A percentile compares a stretch with the other conserved stretches of the same genome.
phyloP scores from a whole-genome alignment of 345 rosid genomes.

The Euclidium syriacum region DNA sequence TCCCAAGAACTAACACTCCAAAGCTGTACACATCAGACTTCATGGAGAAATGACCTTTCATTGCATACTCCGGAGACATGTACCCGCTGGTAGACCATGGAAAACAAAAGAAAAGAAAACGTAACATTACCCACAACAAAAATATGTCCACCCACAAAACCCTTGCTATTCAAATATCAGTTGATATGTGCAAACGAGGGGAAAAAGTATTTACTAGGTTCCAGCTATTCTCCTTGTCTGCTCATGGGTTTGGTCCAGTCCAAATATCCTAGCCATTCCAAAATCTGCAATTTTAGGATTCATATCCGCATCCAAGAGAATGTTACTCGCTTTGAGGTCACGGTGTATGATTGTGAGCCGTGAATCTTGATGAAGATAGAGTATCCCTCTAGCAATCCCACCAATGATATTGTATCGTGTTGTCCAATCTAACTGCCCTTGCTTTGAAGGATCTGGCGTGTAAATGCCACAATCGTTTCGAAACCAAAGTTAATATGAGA shows the following conservation, averaged over 20 bases:
- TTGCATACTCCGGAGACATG: slow-evolving; percentile 24
- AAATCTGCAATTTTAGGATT: slow-evolving; percentile 12
- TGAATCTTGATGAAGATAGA: slow-evolving; percentile 21
- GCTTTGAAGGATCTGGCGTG: neutral
- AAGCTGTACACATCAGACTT: slow-evolving; percentile 28
- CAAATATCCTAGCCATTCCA: slow-evolving; percentile 8
- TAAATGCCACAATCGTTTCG: too few species aligned
- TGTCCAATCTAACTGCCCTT: neutral
- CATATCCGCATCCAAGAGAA: slow-evolving; percentile 13
- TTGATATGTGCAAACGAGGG: too few species aligned
- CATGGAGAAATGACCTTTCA: slow-evolving; percentile 8
- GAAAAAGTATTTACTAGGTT: too few species aligned
- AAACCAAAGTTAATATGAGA: too few species aligned
- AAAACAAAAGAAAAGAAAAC: too few species aligned
- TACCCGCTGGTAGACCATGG: slow-evolving; percentile 26
- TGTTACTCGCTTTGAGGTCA: slow-evolving; percentile 16
- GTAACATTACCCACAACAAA: neutral
- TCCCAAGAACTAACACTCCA: slow-evolving; percentile 19
- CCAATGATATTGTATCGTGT: neutral
- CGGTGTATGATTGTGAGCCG: slow-evolving; percentile 17
- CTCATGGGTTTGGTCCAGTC: neutral
- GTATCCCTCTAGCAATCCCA: slow-evolving; percentile 10
- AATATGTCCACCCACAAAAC: too few species aligned
- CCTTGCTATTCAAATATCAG: too few species aligned
- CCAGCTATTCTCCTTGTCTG: neutral